Conservation (phyloP, 495 filamentous ascomycete species). For the Symbiotaphrina buchneri region DNA sequence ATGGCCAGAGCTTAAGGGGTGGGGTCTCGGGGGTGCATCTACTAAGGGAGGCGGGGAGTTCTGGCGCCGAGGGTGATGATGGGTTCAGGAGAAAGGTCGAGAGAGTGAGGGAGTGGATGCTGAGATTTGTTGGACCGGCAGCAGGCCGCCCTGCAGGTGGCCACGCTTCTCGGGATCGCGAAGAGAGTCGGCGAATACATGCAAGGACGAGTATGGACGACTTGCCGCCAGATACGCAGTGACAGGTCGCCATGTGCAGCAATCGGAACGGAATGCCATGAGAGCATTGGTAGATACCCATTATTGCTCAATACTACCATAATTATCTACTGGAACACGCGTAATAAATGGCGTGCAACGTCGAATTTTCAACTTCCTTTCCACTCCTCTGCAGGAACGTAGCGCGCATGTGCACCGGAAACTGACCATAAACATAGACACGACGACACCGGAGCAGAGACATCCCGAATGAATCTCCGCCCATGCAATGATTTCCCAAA, state of each 20-base stretch:
- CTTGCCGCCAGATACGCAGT: slow-evolving; percentile 28
- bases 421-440: too few species aligned
- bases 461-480: too few species aligned
- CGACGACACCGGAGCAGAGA: too few species aligned
- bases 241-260: slow-evolving; percentile 5
- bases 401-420: too few species aligned
- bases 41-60: slow-evolving; percentile 20
- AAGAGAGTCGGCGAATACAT: slow-evolving; percentile 1
- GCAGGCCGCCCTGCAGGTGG: slow-evolving; percentile 18
- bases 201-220: slow-evolving; percentile 13
- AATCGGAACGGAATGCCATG: too few species aligned
- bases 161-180: slow-evolving; percentile 6
- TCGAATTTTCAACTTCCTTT: too few species aligned
- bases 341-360: too few species aligned
- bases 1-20: slow-evolving; percentile 50
- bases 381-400: too few species aligned
- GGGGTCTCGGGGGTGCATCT: slow-evolving; percentile 50
- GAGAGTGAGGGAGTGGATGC: slow-evolving; percentile 52
- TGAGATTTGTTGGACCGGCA: slow-evolving; percentile 36
- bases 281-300: too few species aligned
- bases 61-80: slow-evolving; percentile 10
- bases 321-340: too few species aligned
- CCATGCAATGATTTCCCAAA: too few species aligned
- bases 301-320: too few species aligned
- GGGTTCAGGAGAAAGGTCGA: slow-evolving; percentile 35